Evolutionary conservation across 176 grass and related monocot genomes (phyloP), one percentile per base, ranked within the genome.

Genomic region (Pharus latifolius): DNA sequence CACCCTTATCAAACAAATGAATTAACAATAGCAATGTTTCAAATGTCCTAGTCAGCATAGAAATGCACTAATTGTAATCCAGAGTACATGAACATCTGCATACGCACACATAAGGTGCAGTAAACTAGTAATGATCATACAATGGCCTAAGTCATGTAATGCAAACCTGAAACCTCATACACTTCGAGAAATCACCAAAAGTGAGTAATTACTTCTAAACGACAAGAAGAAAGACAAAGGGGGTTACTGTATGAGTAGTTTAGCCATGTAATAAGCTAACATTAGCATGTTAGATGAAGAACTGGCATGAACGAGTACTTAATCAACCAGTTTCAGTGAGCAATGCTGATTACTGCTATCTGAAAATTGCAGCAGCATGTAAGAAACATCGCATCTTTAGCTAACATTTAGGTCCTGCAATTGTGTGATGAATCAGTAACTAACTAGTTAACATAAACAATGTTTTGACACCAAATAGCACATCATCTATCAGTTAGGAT

Each of bases 11-110:
- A 68, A 74, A 42, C 35, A 84, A n/a, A 47, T 22, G 30, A 41
- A 33, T 74, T 14, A 73, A 30, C 45, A 74, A 23, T 60, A 53
- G 26, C 34, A 79, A 7, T 16, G 73, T 74, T n/a, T 67, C 52
- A 63, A 5, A 15, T 19, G 37, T 22, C 12, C 53, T 7, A 37
- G 11, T 54, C 61, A 61, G 60, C n/a, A 47, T 4, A 67, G 12
- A 74, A 53, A 65, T 56, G 38, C 19, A 16, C 30, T 22, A 53
- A 34, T 30, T 62, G 16, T 20, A 69, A 14, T 33, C 35, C 29
- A 4, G 51, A 29, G 24, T 27, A 31, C 71, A 51, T 40, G n/a
- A 44, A 16, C 67, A 82, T 29, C 44, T 51, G 53, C 32, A 29
- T 20, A 13, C 60, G 32, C 11, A 23, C 26, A 35, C 76, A 45